Conservation (phyloP, 345 rosid species). For the Populus nigra region DNA sequence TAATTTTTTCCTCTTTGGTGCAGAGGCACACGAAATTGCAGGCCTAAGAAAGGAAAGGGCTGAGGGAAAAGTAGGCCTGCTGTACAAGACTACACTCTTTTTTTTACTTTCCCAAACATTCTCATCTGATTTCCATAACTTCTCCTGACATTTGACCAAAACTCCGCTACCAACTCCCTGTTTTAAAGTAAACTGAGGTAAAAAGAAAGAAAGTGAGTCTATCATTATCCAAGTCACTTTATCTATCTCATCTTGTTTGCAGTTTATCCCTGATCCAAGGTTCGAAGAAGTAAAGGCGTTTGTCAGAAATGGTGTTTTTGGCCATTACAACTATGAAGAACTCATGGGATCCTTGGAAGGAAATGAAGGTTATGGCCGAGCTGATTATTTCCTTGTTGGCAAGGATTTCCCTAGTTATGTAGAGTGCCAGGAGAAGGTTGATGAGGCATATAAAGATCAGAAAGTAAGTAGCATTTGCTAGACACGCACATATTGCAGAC, state of each 20-base stretch:
- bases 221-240: neutral
- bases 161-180: no score
- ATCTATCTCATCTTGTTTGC: neutral
- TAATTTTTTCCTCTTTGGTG: constrained; percentile 51
- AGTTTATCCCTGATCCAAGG: constrained; percentile 43
- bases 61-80: constrained; percentile 42
- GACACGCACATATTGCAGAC: no score
- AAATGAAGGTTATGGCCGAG: constrained; percentile 48
- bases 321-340: constrained; percentile 43
- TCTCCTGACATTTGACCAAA: no score
- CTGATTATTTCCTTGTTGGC: constrained; percentile 59
- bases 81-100: neutral
- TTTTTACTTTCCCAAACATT: no score
- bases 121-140: no score
- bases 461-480: constrained; percentile 29
- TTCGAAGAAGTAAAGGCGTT: constrained; percentile 53
- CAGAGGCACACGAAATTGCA: constrained; percentile 44
- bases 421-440: constrained; percentile 59
- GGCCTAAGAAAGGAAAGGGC: constrained; percentile 47
- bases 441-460: constrained; percentile 53
- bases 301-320: constrained; percentile 45
- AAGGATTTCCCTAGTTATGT: constrained; percentile 56
- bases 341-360: constrained; percentile 55
- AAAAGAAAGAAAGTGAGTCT: neutral
- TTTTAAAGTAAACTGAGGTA: neutral